A percentile compares a stretch with the other conserved stretches of the same genome.
phyloP scores from a whole-genome alignment of 2,329 filamentous ascomycete genomes.

The Colletotrichum chlorophyti region DNA sequence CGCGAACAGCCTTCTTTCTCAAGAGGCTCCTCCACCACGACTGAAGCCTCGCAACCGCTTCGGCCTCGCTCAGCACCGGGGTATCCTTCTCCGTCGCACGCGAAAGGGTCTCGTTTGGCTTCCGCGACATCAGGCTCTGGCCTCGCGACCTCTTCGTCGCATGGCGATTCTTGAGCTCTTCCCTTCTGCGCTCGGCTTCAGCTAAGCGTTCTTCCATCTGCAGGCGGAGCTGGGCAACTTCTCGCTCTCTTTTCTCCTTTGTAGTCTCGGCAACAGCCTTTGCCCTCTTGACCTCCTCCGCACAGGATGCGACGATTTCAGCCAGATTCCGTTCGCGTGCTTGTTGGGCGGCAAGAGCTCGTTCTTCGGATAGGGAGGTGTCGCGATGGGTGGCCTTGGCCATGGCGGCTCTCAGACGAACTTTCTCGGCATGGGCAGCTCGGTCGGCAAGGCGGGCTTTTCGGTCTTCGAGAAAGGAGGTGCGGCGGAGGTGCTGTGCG shows the following conservation, averaged over 20 bases:
- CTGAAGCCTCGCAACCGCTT: conserved; percentile 72
- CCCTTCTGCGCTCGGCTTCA: conserved; percentile 76
- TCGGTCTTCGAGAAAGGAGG: conserved; percentile 81
- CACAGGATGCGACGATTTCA: conserved; percentile 81
- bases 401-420: conserved; percentile 76
- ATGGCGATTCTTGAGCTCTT: conserved; percentile 66
- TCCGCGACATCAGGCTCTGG: conserved; percentile 58
- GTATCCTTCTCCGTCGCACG: conserved; percentile 54
- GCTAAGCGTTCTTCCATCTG: conserved; percentile 84
- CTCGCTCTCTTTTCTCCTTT: conserved; percentile 80
- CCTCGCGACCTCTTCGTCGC: conserved; percentile 59
- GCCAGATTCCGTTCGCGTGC: conserved; percentile 82
- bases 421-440: conserved; percentile 83
- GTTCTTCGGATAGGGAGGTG: conserved; percentile 73
- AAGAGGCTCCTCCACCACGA: conserved; percentile 70
- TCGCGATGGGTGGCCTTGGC: conserved; percentile 74
- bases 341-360: conserved; percentile 77
- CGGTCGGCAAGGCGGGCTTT: conserved; percentile 81
- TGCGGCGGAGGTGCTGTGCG: conserved; percentile 79
- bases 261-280: conserved; percentile 84
- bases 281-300: conserved; percentile 82
- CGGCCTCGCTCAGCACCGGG: conserved; percentile 59
- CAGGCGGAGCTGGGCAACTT: conserved; percentile 70
- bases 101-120: conserved; percentile 54
- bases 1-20: conserved; percentile 66